Base-by-base conservation (phyloP, 1,284 basidiomycete species). In the Apiotrichum veenhuisii region DNA sequence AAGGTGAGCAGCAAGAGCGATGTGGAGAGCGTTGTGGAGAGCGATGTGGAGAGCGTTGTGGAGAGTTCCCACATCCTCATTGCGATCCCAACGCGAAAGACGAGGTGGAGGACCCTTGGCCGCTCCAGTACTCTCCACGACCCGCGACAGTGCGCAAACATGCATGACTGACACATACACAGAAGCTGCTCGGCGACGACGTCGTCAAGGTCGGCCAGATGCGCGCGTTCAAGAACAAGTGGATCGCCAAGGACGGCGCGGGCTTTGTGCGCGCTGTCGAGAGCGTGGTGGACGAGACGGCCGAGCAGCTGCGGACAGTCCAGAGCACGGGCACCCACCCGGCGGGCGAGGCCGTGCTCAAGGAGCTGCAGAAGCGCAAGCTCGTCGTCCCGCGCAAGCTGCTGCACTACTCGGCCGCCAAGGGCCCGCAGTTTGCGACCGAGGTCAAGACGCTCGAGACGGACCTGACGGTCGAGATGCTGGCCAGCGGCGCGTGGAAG, bases 391-490 rank as follows among this genome's bases (percentile, higher is more conserved):
- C 72, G 77, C 78, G 91, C 78, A 98, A 98, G 80, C 86, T 88
- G 7, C 88, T 97, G 74, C 97, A 93, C 87, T 98, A 95, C 80
- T 84, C 86, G 18, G 87, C 96, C 23, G 78, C 81, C 27, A 97
- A 96, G 77, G 96, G 96, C 1, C 67, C 85, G 3, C 82, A 86
- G 57, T 99, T 98, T 80, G 89, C 90, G 70, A 91, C 90, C 5
- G 92, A 90, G 18, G 88, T 89, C n/a, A 87, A 88, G 54, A 97
- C 96, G 78, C 88, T 87, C n/a, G 95, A 98, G 78, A 98, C 96
- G 14, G 96, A 98, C 79, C 81, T 99, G 51, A 98, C 95, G 0
- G 88, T 85, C 10, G 96, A 99, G 60, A 95, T 98, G 89, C 81
- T 99, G 45, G 12, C 38, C 26, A 94, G 90, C 40, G 93, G 91